A percentile compares a stretch with the other conserved stretches of the same genome.
These are phyloP conservation scores for Hypomyces rosellus DNA, from an alignment of 2,329 filamentous ascomycete species.

Conservation along the genomic window DNA sequence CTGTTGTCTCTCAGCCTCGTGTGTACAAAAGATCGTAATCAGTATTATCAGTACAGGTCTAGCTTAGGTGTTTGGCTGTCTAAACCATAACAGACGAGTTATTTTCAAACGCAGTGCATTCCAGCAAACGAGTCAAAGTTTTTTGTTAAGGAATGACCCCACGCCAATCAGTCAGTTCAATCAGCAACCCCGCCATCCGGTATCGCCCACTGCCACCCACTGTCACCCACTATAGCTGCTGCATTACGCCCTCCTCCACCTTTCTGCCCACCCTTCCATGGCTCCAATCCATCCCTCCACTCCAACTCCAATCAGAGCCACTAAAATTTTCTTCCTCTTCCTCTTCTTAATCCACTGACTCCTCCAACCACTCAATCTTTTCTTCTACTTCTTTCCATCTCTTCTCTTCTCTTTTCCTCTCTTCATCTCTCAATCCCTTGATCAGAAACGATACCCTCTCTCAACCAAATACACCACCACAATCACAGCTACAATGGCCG, in stretches of 20 bases:
- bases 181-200: conserved; percentile 12
- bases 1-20: too few relatives aligned
- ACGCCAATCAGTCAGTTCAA: too few relatives aligned
- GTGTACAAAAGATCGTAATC: too few relatives aligned
- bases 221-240: too few relatives aligned
- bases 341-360: not conserved
- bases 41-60: too few relatives aligned
- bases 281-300: too few relatives aligned
- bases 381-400: not conserved
- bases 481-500: conserved; percentile 28
- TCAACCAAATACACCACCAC: not conserved
- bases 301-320: not conserved
- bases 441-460: not conserved
- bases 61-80: too few relatives aligned
- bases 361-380: too few relatives aligned
- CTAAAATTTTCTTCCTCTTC: conserved; percentile 9
- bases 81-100: too few relatives aligned
- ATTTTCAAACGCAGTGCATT: too few relatives aligned
- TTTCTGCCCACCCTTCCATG: not conserved
- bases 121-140: too few relatives aligned
- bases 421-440: not conserved
- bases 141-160: not conserved
- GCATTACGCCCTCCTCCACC: not conserved
- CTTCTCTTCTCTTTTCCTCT: not conserved
- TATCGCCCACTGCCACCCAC: conserved; percentile 7